Evolutionary conservation across 306 rosid genomes (phyloP), one percentile per base, ranked within the genome.

Genomic region (Spatholobus suberectus): DNA sequence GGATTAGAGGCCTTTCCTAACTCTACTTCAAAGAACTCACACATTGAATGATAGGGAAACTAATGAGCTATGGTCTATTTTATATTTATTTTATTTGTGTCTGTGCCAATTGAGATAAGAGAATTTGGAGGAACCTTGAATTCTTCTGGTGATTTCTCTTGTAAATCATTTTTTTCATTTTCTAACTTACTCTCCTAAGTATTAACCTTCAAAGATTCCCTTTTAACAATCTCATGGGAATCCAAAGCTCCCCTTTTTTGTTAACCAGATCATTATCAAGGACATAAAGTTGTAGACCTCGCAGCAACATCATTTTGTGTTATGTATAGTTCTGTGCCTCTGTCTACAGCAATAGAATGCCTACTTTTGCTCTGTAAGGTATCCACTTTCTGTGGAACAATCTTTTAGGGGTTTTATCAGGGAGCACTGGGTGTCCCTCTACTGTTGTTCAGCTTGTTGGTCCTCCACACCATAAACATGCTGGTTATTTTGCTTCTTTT

Each of bases 401-500:
- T n/a, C n/a, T 46, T 40, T 40, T 40, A 13, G 52, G n/a, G n/a
- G n/a, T n/a, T n/a, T n/a, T n/a, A 46, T 46, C 52, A 46, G 15
- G 52, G 52, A 5, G 17, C 52, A 46, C 52, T 12, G n/a, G 52
- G 15, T 46, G 52, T 46, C 12, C 13, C 58, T 11, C 58, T 2
- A 0, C 57, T 55, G 14, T 23, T 20, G 15, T 55, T 51, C n/a
- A 62, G 66, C 46, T 7, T 41, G 46, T 41, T 41, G 46, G 46
- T 41, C 12, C 46, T 41, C 46, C 8, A 41, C 46, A 41, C 6
- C 46, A 41, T 46, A 46, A 13, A 46, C 51, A 46, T 51, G 62
- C 46, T 73, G n/a, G 49, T 73, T 18, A 73, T 73, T 29, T 40
- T 73, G 49, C 47, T 73, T 74, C 27, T 18, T 12, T 54, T 54